phyloP scores from a whole-genome alignment of 2,329 filamentous ascomycete species.

The Colletotrichum echinochloae region DNA sequence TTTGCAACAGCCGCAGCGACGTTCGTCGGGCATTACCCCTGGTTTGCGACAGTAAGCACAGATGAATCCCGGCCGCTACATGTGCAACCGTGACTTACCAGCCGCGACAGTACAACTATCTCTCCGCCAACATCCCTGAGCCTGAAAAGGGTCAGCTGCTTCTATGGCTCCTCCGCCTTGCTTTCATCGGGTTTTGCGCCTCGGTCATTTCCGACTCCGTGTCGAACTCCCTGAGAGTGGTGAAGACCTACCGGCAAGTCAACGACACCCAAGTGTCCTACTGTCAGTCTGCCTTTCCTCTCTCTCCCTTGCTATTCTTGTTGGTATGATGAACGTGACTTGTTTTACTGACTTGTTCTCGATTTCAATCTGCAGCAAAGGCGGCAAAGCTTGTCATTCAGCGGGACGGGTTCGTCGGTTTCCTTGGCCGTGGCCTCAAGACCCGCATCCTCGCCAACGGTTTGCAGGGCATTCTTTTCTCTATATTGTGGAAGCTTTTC shows the following conservation, averaged over 20 bases:
- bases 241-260: constrained; percentile 63
- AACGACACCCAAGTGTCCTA: constrained; percentile 62
- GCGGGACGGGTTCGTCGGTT: constrained; percentile 56
- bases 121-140: constrained; percentile 54
- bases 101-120: constrained; percentile 55
- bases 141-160: constrained; percentile 54
- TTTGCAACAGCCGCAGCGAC: constrained; percentile 62
- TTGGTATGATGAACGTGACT: background rate
- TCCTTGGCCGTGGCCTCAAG: constrained; percentile 59
- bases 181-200: constrained; percentile 58
- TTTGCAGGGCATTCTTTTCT: constrained; percentile 60
- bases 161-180: constrained; percentile 58
- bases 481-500: constrained; percentile 62
- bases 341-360: background rate
- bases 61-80: constrained; percentile 19
- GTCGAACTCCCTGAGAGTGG: constrained; percentile 60
- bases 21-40: constrained; percentile 62
- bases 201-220: constrained; percentile 59
- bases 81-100: constrained; percentile 13
- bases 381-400: constrained; percentile 55
- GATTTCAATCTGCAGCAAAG: constrained; percentile 49
- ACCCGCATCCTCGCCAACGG: constrained; percentile 63
- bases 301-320: too few relatives aligned
- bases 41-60: constrained; percentile 60
- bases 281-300: constrained; percentile 45